phyloP scores from a whole-genome alignment of 2,329 filamentous ascomycete genomes.

The Drechmeria coniospora region DNA sequence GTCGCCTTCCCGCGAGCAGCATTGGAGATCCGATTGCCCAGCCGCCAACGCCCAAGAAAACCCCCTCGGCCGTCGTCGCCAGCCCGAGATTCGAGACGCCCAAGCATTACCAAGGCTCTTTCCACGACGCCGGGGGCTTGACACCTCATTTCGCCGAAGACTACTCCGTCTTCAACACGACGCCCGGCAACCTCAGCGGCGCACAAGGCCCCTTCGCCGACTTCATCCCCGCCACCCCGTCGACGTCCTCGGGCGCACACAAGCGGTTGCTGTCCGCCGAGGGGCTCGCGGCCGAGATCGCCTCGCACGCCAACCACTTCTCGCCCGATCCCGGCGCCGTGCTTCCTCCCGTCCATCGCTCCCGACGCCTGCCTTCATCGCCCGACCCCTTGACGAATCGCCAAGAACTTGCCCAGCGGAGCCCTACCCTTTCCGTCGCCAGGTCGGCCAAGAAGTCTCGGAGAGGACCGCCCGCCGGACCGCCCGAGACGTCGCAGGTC shows the following conservation, averaged over 20 bases:
- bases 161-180: constrained; percentile 50
- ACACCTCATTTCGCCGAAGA: constrained; percentile 50
- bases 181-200: constrained; percentile 40
- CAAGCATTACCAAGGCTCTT: constrained; percentile 28
- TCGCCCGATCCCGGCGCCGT: constrained; percentile 35
- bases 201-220: constrained; percentile 29
- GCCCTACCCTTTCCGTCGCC: constrained; percentile 11
- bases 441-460: constrained; percentile 29
- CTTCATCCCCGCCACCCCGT: constrained; percentile 22
- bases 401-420: constrained; percentile 14
- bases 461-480: constrained; percentile 21
- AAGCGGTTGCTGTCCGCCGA: constrained; percentile 37
- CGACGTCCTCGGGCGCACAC: constrained; percentile 19
- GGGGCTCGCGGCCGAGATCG: constrained; percentile 32
- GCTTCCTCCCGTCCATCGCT: constrained; percentile 44
- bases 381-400: constrained; percentile 25
- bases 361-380: constrained; percentile 42
- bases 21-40: constrained; percentile 49
- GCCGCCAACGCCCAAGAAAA: constrained; percentile 42
- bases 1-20: constrained; percentile 23
- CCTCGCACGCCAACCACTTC: constrained; percentile 48
- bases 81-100: constrained; percentile 44
- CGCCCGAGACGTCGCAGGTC: constrained; percentile 29
- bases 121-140: constrained; percentile 36
- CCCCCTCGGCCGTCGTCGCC: constrained; percentile 35